Conservation (phyloP, 1,284 basidiomycete genomes). For the Neonothopanus nambi region DNA sequence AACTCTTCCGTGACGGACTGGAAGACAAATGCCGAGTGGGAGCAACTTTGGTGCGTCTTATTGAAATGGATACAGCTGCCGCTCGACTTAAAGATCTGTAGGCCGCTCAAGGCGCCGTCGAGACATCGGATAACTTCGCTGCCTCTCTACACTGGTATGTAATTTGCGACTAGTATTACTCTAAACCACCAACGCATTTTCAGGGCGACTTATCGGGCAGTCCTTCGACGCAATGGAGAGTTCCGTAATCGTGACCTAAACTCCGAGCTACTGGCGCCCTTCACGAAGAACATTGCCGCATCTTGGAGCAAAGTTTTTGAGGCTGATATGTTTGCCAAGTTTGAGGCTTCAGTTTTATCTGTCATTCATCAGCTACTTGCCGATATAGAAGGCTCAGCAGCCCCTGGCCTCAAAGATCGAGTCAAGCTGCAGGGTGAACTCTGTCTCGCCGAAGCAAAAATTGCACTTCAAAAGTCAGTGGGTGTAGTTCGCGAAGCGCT, state of each 20-base stretch:
- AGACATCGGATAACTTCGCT: slow-evolving; percentile 51
- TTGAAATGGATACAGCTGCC: neutral
- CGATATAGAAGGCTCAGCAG: slow-evolving; percentile 52
- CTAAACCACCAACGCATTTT: neutral
- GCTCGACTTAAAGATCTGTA: slow-evolving; percentile 20
- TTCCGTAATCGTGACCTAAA: slow-evolving; percentile 57
- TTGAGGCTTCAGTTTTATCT: slow-evolving; percentile 39
- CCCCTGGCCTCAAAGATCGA: slow-evolving; percentile 51
- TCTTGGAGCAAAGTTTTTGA: slow-evolving; percentile 63
- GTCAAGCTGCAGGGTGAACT: slow-evolving; percentile 49
- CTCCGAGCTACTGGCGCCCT: slow-evolving; percentile 54
- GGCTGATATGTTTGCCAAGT: slow-evolving; percentile 53
- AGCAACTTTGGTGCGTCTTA: slow-evolving; percentile 43
- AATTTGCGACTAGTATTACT: slow-evolving; percentile 32
- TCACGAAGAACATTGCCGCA: slow-evolving; percentile 58
- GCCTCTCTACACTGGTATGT: slow-evolving; percentile 60
- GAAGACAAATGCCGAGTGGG: slow-evolving; percentile 58
- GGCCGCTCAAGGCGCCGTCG: slow-evolving; percentile 49
- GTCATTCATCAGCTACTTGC: slow-evolving; percentile 45
- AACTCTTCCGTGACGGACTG: slow-evolving; percentile 41
- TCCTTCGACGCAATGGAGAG: slow-evolving; percentile 54
- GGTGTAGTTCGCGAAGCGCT: slow-evolving; percentile 50
- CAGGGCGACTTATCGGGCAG: slow-evolving; percentile 27
- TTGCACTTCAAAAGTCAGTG: slow-evolving; percentile 49
- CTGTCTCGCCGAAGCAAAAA: slow-evolving; percentile 51